phyloP scores from a whole-genome alignment of 192 early-diverging fungal species.

The Chytriomyces sp. region DNA sequence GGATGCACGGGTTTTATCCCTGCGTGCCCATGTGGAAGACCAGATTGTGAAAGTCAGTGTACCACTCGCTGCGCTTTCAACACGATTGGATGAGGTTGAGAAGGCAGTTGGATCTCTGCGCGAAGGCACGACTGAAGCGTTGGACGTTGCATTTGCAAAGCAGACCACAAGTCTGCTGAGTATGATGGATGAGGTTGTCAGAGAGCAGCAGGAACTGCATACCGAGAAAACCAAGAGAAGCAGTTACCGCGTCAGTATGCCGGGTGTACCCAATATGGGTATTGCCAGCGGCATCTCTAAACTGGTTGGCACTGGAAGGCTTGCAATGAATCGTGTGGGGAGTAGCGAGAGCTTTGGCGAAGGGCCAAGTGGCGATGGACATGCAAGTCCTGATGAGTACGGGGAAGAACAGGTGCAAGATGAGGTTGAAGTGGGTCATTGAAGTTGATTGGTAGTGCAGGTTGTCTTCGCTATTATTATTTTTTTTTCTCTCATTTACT shows the following conservation, averaged over 20 bases:
- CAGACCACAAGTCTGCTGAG: not conserved
- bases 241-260: not conserved
- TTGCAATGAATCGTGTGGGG: not conserved
- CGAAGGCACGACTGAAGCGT: not conserved
- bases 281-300: slow-evolving; percentile 9
- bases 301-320: slow-evolving; percentile 2
- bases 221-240: not conserved
- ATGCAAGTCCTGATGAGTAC: too few relatives aligned
- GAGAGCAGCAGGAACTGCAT: not conserved
- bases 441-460: too few relatives aligned
- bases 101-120: not conserved
- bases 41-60: not conserved
- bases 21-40: not conserved
- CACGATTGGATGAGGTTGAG: not conserved
- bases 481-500: too few relatives aligned
- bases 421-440: too few relatives aligned
- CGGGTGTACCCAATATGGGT: slow-evolving; percentile 23
- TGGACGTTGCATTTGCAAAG: not conserved
- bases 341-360: not conserved
- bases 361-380: not conserved
- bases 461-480: too few relatives aligned
- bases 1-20: not conserved
- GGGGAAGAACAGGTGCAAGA: too few relatives aligned
- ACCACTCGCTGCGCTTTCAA: not conserved
- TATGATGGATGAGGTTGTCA: not conserved